Evolutionary conservation across 2,329 filamentous ascomycete genomes (phyloP), one percentile per base, ranked within the genome.

Genomic region (Diaporthe ilicicola): DNA sequence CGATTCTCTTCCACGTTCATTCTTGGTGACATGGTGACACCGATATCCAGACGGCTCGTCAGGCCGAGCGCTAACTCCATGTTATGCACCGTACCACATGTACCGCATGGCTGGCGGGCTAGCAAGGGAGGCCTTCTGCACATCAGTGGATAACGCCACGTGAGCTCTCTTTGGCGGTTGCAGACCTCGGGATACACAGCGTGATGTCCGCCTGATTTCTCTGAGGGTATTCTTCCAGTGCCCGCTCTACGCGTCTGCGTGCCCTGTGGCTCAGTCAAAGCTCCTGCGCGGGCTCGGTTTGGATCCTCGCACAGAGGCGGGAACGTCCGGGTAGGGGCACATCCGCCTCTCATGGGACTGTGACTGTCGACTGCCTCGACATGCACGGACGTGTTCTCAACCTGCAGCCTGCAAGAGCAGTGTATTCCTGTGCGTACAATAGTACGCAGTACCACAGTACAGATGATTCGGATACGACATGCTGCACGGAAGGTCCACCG

Each of bases 71-170:
- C 70, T 71, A 69, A 64, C n/a, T 44, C 50, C 32, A 48, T 44
- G 50, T 22, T 22, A 70, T 66, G 68, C 27, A 53, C 68, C 37
- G 67, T 50, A 62, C 54, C 24, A 42, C 50, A 53, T 46, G 64
- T 44, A 68, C 64, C 69, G 62, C 51, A 34, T 56, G 42, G 44
- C 53, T 44, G 69, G 53, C 69, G 62, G 70, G 17, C 70, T 71
- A 69, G 70, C 70, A 71, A 66, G 71, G 69, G 56, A 64, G 53
- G 29, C 51, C 48, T 54, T 59, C 69, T 69, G 69, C 71, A 73
- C 54, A 67, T 73, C 64, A 65, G 71, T 70, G 71, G 71, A 64
- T 67, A 73, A 64, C 59, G 71, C 71, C 71, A 73, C 71, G 71
- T 73, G 71, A 73, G 64, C 53, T 46, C 55, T 24, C 50, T 24